A percentile compares a stretch with the other conserved stretches of the same genome.
Conservation (phyloP, 2,329 filamentous ascomycete species). For the Podosphaera aphanis region DNA sequence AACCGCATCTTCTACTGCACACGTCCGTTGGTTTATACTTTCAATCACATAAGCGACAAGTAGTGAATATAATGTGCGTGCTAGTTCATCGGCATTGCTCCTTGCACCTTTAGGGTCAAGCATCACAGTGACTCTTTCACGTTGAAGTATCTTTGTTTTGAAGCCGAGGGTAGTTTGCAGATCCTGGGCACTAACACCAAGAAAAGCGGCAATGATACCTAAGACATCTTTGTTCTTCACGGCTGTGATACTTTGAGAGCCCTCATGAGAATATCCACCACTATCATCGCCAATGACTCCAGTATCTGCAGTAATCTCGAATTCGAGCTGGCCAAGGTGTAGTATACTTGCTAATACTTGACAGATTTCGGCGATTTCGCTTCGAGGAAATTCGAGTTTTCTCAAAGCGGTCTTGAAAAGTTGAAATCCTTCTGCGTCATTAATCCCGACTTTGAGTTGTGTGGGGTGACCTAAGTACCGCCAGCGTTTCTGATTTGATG, state of each 20-base stretch:
- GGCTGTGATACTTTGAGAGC: slow-evolving; percentile 59
- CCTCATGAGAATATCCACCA: slow-evolving; percentile 88
- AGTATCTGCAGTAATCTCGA: slow-evolving; percentile 60
- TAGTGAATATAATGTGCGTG: slow-evolving; percentile 77
- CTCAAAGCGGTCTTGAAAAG: slow-evolving; percentile 90
- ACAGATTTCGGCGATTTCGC: slow-evolving; percentile 90
- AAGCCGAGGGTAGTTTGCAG: slow-evolving; percentile 78
- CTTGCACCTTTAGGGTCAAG: slow-evolving; percentile 77
- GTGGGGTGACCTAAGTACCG: slow-evolving; percentile 90
- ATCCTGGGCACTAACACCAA: slow-evolving; percentile 60
- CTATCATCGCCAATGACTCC: slow-evolving; percentile 68
- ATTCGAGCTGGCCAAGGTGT: slow-evolving; percentile 95
- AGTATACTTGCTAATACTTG: slow-evolving; percentile 82
- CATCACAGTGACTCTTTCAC: slow-evolving; percentile 97
- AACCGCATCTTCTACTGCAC: slow-evolving; percentile 66
- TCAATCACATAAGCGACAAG: slow-evolving; percentile 88
- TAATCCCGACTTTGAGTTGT: slow-evolving; percentile 89
- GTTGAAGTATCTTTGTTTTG: slow-evolving; percentile 88
- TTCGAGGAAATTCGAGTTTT: slow-evolving; percentile 79
- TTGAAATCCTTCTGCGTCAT: slow-evolving; percentile 85
- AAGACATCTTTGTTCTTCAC: slow-evolving; percentile 89
- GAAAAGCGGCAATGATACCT: slow-evolving; percentile 71
- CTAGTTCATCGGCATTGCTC: slow-evolving; percentile 80
- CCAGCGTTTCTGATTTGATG: slow-evolving; percentile 52
- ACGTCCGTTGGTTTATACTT: slow-evolving; percentile 71